phyloP scores from a whole-genome alignment of 2,329 filamentous ascomycete species.

The Aspergillus transmontanensis region DNA sequence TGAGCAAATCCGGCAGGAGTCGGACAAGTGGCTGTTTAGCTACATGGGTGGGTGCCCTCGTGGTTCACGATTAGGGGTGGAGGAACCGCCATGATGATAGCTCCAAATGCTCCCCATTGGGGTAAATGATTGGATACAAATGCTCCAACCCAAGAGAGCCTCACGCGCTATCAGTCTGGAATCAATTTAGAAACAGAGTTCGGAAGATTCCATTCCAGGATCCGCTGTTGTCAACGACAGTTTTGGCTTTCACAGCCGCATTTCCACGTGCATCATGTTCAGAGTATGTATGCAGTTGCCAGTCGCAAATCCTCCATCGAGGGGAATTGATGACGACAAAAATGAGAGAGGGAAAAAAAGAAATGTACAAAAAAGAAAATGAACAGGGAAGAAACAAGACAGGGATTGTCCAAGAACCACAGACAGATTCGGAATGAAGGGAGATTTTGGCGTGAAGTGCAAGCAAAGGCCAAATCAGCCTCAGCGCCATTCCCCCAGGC shows the following conservation, averaged over 20 bases:
- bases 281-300: too few species aligned
- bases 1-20: neutral
- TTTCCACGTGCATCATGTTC: neutral
- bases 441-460: neutral
- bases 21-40: neutral
- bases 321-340: neutral
- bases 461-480: neutral
- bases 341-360: neutral
- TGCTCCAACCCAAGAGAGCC: neutral
- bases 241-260: neutral
- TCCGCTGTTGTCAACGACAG: neutral
- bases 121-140: neutral
- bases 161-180: neutral
- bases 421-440: neutral
- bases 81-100: neutral
- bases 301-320: neutral
- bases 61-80: conserved; percentile 1
- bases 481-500: neutral
- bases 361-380: neutral
- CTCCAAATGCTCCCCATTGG: neutral
- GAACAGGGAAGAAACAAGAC: neutral
- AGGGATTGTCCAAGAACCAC: too few species aligned
- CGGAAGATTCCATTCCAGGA: neutral
- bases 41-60: neutral
- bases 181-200: neutral